Percentiles rank a stretch among this genome's conserved stretches.
phyloP scores from a whole-genome alignment of 225 moss, liverwort and hornwort species.

The Polytrichum commune region DNA sequence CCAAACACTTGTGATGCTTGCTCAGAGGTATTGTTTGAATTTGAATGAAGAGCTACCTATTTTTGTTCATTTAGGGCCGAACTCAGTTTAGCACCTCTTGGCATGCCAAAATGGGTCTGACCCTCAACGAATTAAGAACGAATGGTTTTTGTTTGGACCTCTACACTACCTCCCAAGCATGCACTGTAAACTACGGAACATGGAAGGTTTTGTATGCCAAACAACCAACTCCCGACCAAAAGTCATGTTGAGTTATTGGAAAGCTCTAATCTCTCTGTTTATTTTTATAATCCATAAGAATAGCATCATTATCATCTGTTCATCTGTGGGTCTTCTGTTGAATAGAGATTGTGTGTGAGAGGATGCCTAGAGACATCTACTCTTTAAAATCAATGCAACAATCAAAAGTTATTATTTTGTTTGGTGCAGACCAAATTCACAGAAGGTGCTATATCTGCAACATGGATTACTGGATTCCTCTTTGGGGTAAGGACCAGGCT shows the following conservation, averaged over 20 bases:
- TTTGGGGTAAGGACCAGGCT: slow-evolving; percentile 52
- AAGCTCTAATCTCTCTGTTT: neutral
- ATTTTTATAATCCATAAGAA: neutral
- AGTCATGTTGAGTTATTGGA: neutral
- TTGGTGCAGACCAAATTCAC: slow-evolving; percentile 68
- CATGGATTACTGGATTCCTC: slow-evolving; percentile 95
- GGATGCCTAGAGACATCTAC: neutral
- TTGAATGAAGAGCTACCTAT: too few relatives aligned
- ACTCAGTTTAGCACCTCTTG: too few relatives aligned
- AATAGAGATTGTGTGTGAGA: neutral
- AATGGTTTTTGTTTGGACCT: too few relatives aligned
- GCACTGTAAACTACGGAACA: too few relatives aligned
- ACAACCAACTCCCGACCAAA: too few relatives aligned
- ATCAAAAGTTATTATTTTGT: neutral
- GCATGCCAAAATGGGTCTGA: too few relatives aligned
- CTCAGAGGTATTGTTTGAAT: neutral
- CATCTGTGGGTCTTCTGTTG: neutral
- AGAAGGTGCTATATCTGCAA: slow-evolving; percentile 77
- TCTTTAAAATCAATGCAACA: neutral
- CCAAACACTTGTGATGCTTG: neutral
- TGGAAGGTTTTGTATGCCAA: too few relatives aligned
- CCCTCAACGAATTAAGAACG: too few relatives aligned
- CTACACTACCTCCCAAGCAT: too few relatives aligned
- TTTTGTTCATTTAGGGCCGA: too few relatives aligned
- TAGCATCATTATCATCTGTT: neutral